A percentile compares a stretch with the other conserved stretches of the same genome.
phyloP scores from a whole-genome alignment of 2,329 filamentous ascomycete species.

The Colletotrichum simmondsii region DNA sequence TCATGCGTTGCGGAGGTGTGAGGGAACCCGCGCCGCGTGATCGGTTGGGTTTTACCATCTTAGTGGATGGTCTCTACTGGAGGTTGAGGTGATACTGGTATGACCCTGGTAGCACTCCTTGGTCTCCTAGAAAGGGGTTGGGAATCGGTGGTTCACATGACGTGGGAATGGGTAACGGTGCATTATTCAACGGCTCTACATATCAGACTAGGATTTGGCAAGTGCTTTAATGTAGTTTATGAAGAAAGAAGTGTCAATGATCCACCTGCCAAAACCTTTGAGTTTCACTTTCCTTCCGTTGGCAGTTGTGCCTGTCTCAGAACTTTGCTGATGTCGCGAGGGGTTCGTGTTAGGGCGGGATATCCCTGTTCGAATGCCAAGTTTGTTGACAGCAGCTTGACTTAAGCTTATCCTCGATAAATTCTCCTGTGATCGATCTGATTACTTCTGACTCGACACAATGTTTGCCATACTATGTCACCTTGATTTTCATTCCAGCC shows the following conservation, averaged over 20 bases:
- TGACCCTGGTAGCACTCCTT: not conserved
- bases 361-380: not conserved
- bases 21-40: not conserved
- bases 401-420: conserved; percentile 14
- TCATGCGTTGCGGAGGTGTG: not conserved
- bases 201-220: conserved; percentile 13
- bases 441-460: not conserved
- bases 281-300: not conserved
- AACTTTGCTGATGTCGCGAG: not conserved
- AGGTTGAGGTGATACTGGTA: not conserved
- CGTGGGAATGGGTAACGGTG: conserved; percentile 8
- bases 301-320: not conserved
- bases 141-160: not conserved
- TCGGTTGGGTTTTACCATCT: not conserved
- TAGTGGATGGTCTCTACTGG: not conserved
- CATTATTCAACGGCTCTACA: conserved; percentile 3
- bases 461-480: too few relatives aligned
- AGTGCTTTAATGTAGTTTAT: conserved; percentile 13
- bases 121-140: not conserved
- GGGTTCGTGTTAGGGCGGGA: not conserved
- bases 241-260: not conserved
- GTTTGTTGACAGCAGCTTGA: not conserved
- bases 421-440: too few relatives aligned
- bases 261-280: not conserved
- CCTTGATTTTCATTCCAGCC: too few relatives aligned